Evolutionary conservation across 345 rosid genomes (phyloP).

Genomic region (Gossypium anomalum): DNA sequence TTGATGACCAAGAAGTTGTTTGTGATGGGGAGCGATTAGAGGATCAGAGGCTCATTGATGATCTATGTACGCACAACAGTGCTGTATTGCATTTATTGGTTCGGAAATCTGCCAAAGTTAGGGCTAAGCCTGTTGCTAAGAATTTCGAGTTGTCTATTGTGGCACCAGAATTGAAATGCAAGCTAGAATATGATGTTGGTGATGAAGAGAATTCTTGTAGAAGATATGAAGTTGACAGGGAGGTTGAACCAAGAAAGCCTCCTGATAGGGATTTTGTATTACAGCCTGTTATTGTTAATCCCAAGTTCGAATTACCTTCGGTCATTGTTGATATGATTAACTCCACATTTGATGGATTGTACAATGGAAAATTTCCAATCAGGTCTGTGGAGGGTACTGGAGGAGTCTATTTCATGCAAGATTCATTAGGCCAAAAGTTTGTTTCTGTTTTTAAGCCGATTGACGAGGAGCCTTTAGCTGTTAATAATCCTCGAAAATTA

Average conservation of each 20-base stretch:
- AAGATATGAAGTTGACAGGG: constrained; percentile 16
- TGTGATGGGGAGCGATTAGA: constrained; percentile 65
- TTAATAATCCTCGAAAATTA: constrained; percentile 69
- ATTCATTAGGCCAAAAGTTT: constrained; percentile 47
- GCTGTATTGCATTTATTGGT: constrained; percentile 58
- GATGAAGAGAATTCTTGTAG: not conserved
- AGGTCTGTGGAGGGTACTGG: constrained; percentile 76
- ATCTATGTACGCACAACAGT: constrained; percentile 43
- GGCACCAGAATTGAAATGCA: constrained; percentile 33
- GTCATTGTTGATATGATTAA: constrained; percentile 46
- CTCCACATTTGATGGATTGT: constrained; percentile 58
- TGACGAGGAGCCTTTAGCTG: constrained; percentile 86
- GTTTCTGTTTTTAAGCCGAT: constrained; percentile 85
- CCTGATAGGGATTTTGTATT: constrained; percentile 28
- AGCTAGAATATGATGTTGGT: constrained; percentile 18
- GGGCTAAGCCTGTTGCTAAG: constrained; percentile 63
- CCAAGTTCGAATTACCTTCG: constrained; percentile 35
- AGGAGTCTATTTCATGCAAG: constrained; percentile 87
- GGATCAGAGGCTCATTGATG: constrained; percentile 62
- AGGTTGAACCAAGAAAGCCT: constrained; percentile 20
- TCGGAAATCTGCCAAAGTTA: constrained; percentile 57
- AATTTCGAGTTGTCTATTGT: constrained; percentile 57
- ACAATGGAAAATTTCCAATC: constrained; percentile 53
- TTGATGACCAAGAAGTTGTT: constrained; percentile 57
- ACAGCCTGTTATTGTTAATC: constrained; percentile 50